Percentiles rank a stretch among this genome's conserved stretches.
Conservation (phyloP, 306 rosid genomes). For the Dryas octopetala region DNA sequence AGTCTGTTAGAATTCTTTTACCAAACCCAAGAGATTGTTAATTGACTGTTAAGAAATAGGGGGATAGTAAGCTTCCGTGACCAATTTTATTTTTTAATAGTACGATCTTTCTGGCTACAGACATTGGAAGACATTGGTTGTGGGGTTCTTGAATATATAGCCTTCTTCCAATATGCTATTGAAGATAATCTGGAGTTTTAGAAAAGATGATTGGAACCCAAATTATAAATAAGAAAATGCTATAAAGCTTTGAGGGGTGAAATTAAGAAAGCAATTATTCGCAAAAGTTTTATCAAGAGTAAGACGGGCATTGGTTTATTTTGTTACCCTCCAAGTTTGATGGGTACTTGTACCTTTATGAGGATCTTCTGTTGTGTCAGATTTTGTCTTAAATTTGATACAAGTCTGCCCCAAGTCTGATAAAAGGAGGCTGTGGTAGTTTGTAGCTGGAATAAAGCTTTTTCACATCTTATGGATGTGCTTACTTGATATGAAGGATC, state of each 20-base stretch:
- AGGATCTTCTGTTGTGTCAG: constrained; percentile 6
- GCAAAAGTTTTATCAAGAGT: background rate
- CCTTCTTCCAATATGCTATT: background rate
- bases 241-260: background rate
- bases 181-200: background rate
- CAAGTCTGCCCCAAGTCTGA: background rate
- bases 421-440: background rate
- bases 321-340: background rate
- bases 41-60: background rate
- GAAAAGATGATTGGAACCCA: background rate
- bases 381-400: constrained; percentile 10
- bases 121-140: constrained; percentile 2
- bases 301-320: background rate
- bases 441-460: background rate
- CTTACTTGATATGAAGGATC: background rate
- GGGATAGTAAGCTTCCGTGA: background rate
- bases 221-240: background rate
- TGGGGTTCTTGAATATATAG: background rate
- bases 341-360: background rate
- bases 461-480: background rate
- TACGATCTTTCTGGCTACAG: background rate
- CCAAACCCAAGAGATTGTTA: background rate
- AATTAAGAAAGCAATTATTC: background rate
- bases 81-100: background rate
- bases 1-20: background rate